Base-by-base conservation (phyloP, 768 basidiomycete species). In the Termitomyces bulborhizus region DNA sequence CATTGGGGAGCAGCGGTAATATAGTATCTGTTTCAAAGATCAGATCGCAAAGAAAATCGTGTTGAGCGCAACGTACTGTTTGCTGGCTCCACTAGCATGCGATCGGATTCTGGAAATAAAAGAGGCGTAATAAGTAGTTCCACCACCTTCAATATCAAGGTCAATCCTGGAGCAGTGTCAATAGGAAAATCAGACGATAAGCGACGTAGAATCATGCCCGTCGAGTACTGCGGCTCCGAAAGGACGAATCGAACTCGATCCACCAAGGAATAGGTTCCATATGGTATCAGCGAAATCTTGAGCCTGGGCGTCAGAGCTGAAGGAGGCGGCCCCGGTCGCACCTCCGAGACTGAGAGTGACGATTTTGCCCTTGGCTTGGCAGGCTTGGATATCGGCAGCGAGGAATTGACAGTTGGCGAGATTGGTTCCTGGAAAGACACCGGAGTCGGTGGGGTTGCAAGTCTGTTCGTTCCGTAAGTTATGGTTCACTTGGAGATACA, bases 221-320 rank as follows among this genome's bases (percentile, higher is more conserved):
- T 86, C 86, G 37, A 88, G 74, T 15, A 86, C 78, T 3, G 83
- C 86, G 51, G 67, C 57, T n/a, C 85, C 86, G 62, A 87, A 88
- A 0, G 86, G 86, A 54, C 86, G 71, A 4, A 76, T 83, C 26
- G 66, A 67, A 57, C 78, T 82, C 2, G 73, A 74, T n/a, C 86
- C 86, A 9, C 83, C 86, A 16, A 88, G 73, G 71, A 87, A 86
- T 16, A 82, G 57, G 65, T 84, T 76, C 86, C 85, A 88, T 51
- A 87, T 73, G 2, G 77, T 79, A 53, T 81, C 71, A 1, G 81
- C 85, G 60, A 84, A 86, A 8, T 69, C 63, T 40, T 70, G 52
- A 1, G 78, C 84, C 62, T 83, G 76, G 0, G 74, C 62, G 49
- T 82, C 81, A 27, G 75, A 78, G 27, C 69, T 61, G 63, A 86